phyloP scores from a whole-genome alignment of 2,329 filamentous ascomycete genomes.

The Colletotrichum shisoi region DNA sequence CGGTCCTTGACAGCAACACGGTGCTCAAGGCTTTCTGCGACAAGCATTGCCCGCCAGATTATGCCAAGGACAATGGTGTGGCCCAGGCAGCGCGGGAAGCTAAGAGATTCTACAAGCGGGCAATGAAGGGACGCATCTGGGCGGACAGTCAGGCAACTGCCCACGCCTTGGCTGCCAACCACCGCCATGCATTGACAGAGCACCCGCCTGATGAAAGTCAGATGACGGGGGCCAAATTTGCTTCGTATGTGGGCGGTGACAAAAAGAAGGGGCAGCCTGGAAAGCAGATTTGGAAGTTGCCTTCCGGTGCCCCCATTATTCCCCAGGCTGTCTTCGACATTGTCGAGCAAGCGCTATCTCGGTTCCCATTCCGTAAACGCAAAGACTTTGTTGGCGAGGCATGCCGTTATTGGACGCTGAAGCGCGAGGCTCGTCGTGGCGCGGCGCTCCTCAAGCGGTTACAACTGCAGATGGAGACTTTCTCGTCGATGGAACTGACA shows the following conservation, averaged over 20 bases:
- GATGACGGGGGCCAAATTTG: conserved; percentile 82
- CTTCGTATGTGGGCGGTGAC: conserved; percentile 71
- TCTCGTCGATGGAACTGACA: conserved; percentile 97
- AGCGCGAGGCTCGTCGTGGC: conserved; percentile 89
- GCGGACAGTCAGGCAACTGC: conserved; percentile 88
- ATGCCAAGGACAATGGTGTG: conserved; percentile 85
- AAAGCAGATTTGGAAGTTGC: conserved; percentile 86
- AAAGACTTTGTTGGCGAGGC: conserved; percentile 93
- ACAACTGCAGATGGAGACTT: conserved; percentile 93
- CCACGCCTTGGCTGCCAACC: conserved; percentile 77
- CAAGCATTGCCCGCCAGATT: conserved; percentile 90
- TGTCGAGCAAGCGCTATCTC: conserved; percentile 81
- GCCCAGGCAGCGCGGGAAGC: conserved; percentile 81
- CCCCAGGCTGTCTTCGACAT: conserved; percentile 86
- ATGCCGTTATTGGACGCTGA: conserved; percentile 97
- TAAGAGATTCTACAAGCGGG: conserved; percentile 86
- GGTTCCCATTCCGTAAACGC: conserved; percentile 81
- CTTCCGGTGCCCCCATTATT: conserved; percentile 93
- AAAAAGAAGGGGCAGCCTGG: conserved; percentile 74
- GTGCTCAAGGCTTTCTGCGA: conserved; percentile 95
- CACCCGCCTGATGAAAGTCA: conserved; percentile 83
- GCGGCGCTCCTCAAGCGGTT: conserved; percentile 91
- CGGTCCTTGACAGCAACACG: conserved; percentile 79
- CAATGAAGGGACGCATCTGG: conserved; percentile 90
- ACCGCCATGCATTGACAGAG: conserved; percentile 68